A percentile compares a stretch with the other conserved stretches of the same genome.
phyloP scores from a whole-genome alignment of 73 alveolate genomes.

The Tetrahymena elliotti region DNA sequence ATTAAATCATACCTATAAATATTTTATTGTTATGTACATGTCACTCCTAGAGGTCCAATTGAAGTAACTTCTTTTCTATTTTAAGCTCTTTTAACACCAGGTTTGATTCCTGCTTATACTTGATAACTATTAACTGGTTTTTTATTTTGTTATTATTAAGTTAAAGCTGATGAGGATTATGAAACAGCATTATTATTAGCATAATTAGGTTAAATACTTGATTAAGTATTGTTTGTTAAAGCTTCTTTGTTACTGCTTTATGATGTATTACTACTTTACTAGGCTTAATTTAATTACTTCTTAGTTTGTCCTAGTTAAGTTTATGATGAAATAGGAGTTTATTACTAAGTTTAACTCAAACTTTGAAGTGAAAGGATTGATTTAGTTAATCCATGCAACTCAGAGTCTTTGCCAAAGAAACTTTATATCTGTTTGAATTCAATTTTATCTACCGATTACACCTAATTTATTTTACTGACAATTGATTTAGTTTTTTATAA shows the following conservation, averaged over 20 bases:
- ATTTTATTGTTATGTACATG: neutral
- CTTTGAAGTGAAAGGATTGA: neutral
- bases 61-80: neutral
- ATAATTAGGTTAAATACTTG: neutral
- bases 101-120: neutral
- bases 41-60: neutral
- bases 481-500: neutral
- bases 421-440: neutral
- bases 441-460: neutral
- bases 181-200: neutral
- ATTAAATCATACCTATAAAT: neutral
- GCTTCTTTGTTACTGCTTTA: neutral
- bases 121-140: neutral
- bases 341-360: neutral
- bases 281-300: neutral
- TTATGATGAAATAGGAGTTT: neutral
- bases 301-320: neutral
- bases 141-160: neutral
- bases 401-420: neutral
- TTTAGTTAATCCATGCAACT: neutral
- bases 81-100: neutral
- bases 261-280: neutral
- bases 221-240: neutral
- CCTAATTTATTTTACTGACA: neutral
- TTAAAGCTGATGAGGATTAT: neutral